phyloP scores from a whole-genome alignment of 805 yeast genomes.

The Starmerella davenportii region DNA sequence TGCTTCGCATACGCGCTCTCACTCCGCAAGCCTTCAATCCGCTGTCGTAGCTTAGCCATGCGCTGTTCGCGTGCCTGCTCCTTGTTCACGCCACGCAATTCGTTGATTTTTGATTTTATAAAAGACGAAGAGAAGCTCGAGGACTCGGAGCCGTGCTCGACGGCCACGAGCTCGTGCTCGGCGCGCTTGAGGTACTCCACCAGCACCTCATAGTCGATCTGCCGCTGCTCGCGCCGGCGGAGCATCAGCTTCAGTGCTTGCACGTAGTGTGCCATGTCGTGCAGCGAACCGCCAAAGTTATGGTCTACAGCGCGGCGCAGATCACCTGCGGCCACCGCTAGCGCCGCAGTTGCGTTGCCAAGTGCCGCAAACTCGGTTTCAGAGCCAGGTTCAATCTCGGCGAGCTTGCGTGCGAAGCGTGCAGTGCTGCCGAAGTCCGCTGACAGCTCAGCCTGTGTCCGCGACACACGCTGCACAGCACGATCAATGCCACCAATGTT shows the following conservation, averaged over 20 bases:
- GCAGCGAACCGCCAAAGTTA: slow-evolving; percentile 62
- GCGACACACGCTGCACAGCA: slow-evolving; percentile 53
- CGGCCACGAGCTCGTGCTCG: slow-evolving; percentile 40
- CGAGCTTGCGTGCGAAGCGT: slow-evolving; percentile 48
- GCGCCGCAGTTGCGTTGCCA: slow-evolving; percentile 30
- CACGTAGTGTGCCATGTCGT: slow-evolving; percentile 73
- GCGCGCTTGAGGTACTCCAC: slow-evolving; percentile 63
- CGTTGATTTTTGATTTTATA: slow-evolving; percentile 40
- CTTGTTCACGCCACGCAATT: slow-evolving; percentile 44
- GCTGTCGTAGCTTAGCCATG: slow-evolving; percentile 32
- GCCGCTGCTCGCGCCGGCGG: slow-evolving; percentile 76
- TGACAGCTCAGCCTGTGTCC: slow-evolving; percentile 54
- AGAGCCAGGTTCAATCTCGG: slow-evolving; percentile 34
- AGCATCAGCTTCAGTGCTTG: slow-evolving; percentile 47
- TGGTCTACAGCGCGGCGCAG: slow-evolving; percentile 46
- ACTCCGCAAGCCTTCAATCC: slow-evolving; percentile 31
- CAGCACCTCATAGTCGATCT: slow-evolving; percentile 74
- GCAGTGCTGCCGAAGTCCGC: slow-evolving; percentile 57
- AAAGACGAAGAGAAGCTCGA: slow-evolving; percentile 30
- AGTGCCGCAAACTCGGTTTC: slow-evolving; percentile 27
- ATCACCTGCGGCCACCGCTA: slow-evolving; percentile 28
- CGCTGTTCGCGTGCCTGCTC: slow-evolving; percentile 37
- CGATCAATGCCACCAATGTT: slow-evolving; percentile 63
- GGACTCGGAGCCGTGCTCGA: slow-evolving; percentile 28
- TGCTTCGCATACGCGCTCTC: slow-evolving; percentile 36